phyloP scores from a whole-genome alignment of 2,329 filamentous ascomycete species.

The Hypoxylon sp. region DNA sequence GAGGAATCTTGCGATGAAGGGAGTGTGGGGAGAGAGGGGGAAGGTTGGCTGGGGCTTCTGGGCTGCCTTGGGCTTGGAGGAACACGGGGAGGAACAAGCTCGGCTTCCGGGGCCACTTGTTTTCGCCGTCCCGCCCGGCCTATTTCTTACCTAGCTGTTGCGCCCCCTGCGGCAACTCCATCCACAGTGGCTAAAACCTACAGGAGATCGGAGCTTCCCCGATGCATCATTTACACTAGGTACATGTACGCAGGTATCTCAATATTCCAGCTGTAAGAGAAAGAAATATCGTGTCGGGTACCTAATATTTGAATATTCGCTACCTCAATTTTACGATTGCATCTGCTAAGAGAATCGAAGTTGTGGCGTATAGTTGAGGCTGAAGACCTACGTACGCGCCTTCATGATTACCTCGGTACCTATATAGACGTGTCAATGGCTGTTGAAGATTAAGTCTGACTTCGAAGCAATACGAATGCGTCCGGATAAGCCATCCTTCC shows the following conservation, averaged over 20 bases:
- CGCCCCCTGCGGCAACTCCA: slow-evolving; percentile 23
- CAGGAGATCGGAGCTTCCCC: slow-evolving; percentile 22
- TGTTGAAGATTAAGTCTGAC: background rate
- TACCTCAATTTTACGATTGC: background rate
- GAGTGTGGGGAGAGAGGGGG: slow-evolving; percentile 7
- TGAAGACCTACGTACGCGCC: background rate
- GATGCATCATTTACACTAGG: too few relatives aligned
- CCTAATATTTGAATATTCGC: too few relatives aligned
- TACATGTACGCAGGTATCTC: background rate
- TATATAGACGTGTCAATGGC: background rate
- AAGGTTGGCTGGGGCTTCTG: too few relatives aligned
- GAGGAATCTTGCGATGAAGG: slow-evolving; percentile 16
- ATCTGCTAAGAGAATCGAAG: background rate
- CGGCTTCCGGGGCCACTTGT: slow-evolving; percentile 26
- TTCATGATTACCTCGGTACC: background rate
- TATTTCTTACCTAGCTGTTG: slow-evolving; percentile 5
- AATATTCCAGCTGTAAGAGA: background rate
- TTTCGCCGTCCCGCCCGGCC: slow-evolving; percentile 30
- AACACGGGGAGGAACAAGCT: background rate
- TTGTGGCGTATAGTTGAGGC: background rate
- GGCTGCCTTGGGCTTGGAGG: background rate
- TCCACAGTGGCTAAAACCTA: slow-evolving; percentile 37
- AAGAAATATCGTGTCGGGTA: too few relatives aligned
- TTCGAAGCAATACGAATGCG: background rate
- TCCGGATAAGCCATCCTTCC: background rate